These are phyloP conservation scores for Neoconidiobolus thromboides DNA, from an alignment of 371 early-diverging fungal genomes.

Conservation along the genomic window DNA sequence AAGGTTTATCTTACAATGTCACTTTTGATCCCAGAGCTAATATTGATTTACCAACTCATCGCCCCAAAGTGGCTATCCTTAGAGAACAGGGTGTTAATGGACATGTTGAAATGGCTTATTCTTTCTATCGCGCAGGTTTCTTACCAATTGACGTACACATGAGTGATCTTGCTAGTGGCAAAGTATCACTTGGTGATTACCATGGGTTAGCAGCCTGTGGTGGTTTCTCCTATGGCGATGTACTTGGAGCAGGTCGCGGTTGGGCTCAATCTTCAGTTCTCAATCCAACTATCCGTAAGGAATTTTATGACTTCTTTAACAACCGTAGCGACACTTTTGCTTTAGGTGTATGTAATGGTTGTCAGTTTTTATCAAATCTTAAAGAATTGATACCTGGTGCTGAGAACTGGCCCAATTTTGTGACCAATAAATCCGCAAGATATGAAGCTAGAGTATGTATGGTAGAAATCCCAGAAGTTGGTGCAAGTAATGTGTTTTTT, in stretches of 20 bases:
- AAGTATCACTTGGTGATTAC: slow-evolving; percentile 44
- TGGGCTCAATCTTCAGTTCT: slow-evolving; percentile 86
- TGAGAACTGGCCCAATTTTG: slow-evolving; percentile 74
- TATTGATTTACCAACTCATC: slow-evolving; percentile 12
- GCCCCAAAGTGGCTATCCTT: slow-evolving; percentile 78
- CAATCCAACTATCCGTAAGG: slow-evolving; percentile 39
- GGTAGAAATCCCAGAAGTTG: slow-evolving; percentile 30
- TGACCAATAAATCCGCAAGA: slow-evolving; percentile 74
- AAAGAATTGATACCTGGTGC: slow-evolving; percentile 63
- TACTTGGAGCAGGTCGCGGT: slow-evolving; percentile 88
- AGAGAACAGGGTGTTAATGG: slow-evolving; percentile 96
- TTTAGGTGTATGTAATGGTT: slow-evolving; percentile 93
- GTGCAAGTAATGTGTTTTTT: slow-evolving; percentile 38
- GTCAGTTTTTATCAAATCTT: slow-evolving; percentile 84
- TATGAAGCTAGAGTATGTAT: slow-evolving; percentile 82
- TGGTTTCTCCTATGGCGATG: slow-evolving; percentile 96
- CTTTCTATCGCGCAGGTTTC: slow-evolving; percentile 85
- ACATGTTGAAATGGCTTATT: slow-evolving; percentile 81
- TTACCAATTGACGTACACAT: slow-evolving; percentile 88
- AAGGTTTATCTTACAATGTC: slow-evolving; percentile 51
- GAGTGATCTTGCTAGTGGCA: slow-evolving; percentile 72
- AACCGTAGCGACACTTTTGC: slow-evolving; percentile 74
- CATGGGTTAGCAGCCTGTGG: slow-evolving; percentile 85
- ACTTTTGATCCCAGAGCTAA: slow-evolving; percentile 56
- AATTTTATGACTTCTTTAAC: slow-evolving; percentile 63